Evolutionary conservation across 164 flowering plant genomes (phyloP), one percentile per base, ranked within the genome.

Genomic region (Vitis riparia): DNA sequence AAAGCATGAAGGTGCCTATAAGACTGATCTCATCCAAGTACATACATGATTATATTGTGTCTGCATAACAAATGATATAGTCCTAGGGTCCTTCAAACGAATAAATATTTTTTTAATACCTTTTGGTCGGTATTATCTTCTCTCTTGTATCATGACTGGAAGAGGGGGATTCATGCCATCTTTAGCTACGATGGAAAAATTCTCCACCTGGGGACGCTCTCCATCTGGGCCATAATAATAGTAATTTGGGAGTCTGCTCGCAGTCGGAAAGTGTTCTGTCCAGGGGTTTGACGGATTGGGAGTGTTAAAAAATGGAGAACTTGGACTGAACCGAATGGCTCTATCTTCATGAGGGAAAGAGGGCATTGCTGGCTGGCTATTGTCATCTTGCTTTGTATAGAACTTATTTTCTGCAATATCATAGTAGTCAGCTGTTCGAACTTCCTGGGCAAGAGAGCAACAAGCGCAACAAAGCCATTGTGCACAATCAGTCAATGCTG

Each of bases 381-480:
- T 30, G 12, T 59, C 50, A 11, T 52, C 52, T 68, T 55, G 65
- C 55, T 66, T 69, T 13, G 30, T 11, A 59, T 60, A 66, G 29
- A 77, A 56, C 44, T 72, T 69, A 51, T 69, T 70, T 30, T 72
- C 73, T 32, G 64, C 62, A 44, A 93, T 75, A 15, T 91, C 97
- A 75, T 95, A 91, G 27, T 77, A 83, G 83, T 95, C 84, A 9
- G 77, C 93, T 0, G 98, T 93, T 66, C 99, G 76, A 2, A 88
- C 96, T 81, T 95, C 99, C 73, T 95, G 99, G 55, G 97, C 92
- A 55, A 95, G 92, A 67, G 98, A 80, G 72, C 99, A 95, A 91
- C 94, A 89, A 68, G 94, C 93, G 79, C 99, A 93, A 82, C 69
- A 93, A 59, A 93, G 91, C 99, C 99, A 93, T 51, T 84, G 80